These are phyloP conservation scores for Herpotrichia juniperi DNA, from an alignment of 2,329 filamentous ascomycete species.

Conservation along the genomic window DNA sequence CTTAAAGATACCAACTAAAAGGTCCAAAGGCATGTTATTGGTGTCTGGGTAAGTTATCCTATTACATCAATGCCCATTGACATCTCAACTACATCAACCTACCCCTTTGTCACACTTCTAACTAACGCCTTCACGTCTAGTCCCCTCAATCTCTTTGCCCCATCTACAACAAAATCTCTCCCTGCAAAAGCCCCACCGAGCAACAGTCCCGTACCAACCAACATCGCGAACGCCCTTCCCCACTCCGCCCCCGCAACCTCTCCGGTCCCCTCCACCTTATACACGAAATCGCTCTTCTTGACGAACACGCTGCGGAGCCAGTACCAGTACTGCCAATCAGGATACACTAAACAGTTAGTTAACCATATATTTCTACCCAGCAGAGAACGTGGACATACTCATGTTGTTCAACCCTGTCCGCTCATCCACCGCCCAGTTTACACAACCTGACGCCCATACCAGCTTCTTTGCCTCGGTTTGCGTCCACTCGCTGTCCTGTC, in stretches of 20 bases:
- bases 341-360: no score
- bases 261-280: slow-evolving; percentile 19
- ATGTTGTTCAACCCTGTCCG: slow-evolving; percentile 56
- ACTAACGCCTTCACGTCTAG: slow-evolving; percentile 10
- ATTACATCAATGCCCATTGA: no score
- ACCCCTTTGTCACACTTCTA: not conserved
- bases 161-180: slow-evolving; percentile 18
- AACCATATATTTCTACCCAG: no score
- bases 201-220: slow-evolving; percentile 9
- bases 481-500: slow-evolving; percentile 45
- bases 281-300: slow-evolving; percentile 47
- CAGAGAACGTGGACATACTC: no score
- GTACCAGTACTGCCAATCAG: slow-evolving; percentile 58
- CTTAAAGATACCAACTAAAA: no score
- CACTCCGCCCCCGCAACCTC: slow-evolving; percentile 9
- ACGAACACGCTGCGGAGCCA: slow-evolving; percentile 57
- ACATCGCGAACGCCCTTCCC: slow-evolving; percentile 10
- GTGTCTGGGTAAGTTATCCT: no score
- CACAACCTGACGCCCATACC: slow-evolving; percentile 59
- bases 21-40: no score
- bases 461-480: slow-evolving; percentile 51
- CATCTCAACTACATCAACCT: no score
- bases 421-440: slow-evolving; percentile 58
- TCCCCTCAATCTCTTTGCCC: slow-evolving; percentile 14
- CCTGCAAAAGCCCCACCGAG: slow-evolving; percentile 20